Evolutionary conservation across 164 flowering plant genomes (phyloP).

Genomic region (Platanus orientalis): DNA sequence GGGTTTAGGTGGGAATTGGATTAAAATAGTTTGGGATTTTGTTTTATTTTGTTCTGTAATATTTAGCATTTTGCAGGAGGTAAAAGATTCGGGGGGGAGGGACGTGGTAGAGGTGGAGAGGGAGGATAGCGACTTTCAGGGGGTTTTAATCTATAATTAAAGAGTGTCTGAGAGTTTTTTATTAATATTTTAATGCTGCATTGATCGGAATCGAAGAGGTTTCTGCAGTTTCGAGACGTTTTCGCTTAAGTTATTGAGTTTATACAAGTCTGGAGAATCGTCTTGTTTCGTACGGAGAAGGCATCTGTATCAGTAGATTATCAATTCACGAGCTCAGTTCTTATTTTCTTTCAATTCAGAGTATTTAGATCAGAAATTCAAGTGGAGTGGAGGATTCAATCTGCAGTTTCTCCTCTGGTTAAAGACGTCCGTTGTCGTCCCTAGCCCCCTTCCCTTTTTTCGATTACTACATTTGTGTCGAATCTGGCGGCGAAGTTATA

Average conservation of each 20-base stretch:
- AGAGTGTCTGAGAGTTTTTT: not conserved
- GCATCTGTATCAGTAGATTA: not conserved
- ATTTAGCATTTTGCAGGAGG: not conserved
- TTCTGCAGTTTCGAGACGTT: constrained; percentile 12
- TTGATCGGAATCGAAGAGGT: constrained; percentile 5
- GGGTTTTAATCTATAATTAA: not conserved
- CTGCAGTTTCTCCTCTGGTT: not conserved
- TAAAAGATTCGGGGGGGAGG: not conserved
- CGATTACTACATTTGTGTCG: not conserved
- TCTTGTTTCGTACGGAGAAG: not conserved
- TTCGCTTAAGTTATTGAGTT: not conserved
- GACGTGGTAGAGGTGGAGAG: not conserved
- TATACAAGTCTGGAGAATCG: constrained; percentile 4
- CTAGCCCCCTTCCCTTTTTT: not conserved
- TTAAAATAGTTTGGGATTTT: not conserved
- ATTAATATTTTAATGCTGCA: constrained; percentile 4
- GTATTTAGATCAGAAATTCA: not conserved
- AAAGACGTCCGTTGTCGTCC: not conserved
- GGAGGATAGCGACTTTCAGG: constrained; percentile 8
- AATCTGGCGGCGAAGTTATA: not conserved
- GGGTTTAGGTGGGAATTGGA: not conserved
- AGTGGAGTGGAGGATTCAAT: constrained; percentile 1
- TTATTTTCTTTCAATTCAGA: constrained; percentile 3
- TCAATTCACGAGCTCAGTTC: not conserved
- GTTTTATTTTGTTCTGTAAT: not conserved